Percentiles rank a stretch among this genome's conserved stretches.
Conservation (phyloP, 805 yeast species). For the Pichia cephalocereana region DNA sequence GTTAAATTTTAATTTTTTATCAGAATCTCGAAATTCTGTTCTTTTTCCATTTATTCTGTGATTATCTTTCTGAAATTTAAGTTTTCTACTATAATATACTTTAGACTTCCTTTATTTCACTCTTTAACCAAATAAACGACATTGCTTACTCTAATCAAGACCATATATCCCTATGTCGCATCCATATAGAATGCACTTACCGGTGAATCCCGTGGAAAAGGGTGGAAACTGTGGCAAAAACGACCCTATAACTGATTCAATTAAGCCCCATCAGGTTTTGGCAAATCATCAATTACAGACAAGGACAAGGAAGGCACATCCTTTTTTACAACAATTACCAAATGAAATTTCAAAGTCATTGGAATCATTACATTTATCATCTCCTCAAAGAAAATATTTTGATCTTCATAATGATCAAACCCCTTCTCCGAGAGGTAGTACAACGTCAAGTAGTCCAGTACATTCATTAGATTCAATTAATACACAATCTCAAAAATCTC, state of each 20-base stretch:
- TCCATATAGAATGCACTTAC: conserved; percentile 7
- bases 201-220: not conserved
- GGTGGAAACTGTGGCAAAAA: no score
- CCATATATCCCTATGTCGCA: conserved; percentile 3
- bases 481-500: not conserved
- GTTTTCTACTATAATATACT: no score
- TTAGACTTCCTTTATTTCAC: no score
- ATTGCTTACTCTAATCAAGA: not conserved
- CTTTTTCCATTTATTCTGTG: no score
- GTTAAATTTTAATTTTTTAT: no score
- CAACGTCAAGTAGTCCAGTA: not conserved
- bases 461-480: not conserved
- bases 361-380: conserved; percentile 4
- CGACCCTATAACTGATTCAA: not conserved
- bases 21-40: no score
- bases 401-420: not conserved
- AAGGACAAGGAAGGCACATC: conserved; percentile 5
- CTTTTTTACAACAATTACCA: conserved; percentile 10
- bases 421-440: conserved; percentile 1
- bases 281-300: conserved; percentile 1
- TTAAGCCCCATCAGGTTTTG: conserved; percentile 3
- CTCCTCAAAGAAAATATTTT: conserved; percentile 1
- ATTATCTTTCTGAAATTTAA: no score
- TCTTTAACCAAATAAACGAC: not conserved
- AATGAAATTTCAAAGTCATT: conserved; percentile 5